Percentiles rank a stretch among this genome's conserved stretches.
Conservation (phyloP, 1,284 basidiomycete species). For the Caloboletus firmus region DNA sequence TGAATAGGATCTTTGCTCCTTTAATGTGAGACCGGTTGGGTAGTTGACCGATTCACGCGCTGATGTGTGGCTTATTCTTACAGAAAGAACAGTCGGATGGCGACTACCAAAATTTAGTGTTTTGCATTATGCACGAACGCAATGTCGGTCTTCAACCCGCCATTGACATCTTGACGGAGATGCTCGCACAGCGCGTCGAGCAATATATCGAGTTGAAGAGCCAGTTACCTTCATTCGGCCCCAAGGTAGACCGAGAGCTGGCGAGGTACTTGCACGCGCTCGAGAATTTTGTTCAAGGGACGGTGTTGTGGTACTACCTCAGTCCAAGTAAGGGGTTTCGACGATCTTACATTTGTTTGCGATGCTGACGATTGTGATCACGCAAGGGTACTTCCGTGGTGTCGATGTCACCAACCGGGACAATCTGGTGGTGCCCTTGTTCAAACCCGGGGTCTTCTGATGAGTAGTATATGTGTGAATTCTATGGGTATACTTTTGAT, state of each 20-base stretch:
- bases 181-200: conserved; percentile 43
- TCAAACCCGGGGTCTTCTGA: conserved; percentile 28
- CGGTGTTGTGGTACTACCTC: conserved; percentile 48
- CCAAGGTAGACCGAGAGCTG: conserved; percentile 41
- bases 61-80: conserved; percentile 5
- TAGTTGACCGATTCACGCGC: conserved; percentile 3
- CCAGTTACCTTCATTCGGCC: conserved; percentile 44
- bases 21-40: conserved; percentile 39
- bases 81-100: conserved; percentile 52
- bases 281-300: conserved; percentile 51
- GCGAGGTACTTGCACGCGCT: conserved; percentile 41
- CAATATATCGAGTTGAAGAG: conserved; percentile 42
- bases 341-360: conserved; percentile 2
- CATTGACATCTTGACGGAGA: conserved; percentile 43
- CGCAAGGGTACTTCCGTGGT: conserved; percentile 35
- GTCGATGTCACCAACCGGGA: conserved; percentile 34
- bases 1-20: conserved; percentile 46
- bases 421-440: conserved; percentile 32
- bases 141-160: conserved; percentile 45
- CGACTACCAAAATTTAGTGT: conserved; percentile 52
- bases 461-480: background rate
- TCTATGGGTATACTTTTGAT: background rate
- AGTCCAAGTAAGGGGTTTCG: conserved; percentile 35
- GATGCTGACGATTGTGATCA: conserved; percentile 11
- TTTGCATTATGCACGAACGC: conserved; percentile 46